Evolutionary conservation across 2,329 filamentous ascomycete species (phyloP).

Genomic region (Colletotrichum sp.): DNA sequence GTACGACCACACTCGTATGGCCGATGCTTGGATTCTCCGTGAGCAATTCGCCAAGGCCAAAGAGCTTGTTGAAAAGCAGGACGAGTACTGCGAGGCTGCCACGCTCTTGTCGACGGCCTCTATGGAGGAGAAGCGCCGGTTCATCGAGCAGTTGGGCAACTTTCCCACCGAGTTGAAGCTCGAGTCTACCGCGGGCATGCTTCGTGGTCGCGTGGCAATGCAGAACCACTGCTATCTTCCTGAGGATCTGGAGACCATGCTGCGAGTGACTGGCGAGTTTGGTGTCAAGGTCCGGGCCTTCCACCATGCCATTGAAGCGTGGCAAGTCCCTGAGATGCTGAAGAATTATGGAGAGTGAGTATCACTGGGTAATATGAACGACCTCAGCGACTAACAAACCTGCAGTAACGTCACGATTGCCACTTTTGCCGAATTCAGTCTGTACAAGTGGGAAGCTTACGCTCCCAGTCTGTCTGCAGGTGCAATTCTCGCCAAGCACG

Average conservation of each 20-base stretch:
- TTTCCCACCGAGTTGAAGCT: constrained; percentile 41
- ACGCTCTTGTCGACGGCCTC: constrained; percentile 22
- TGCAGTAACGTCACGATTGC: constrained; percentile 44
- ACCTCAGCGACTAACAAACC: not conserved
- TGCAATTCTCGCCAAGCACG: constrained; percentile 42
- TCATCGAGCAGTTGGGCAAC: constrained; percentile 12
- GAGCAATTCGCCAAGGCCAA: constrained; percentile 42
- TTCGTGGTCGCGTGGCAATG: constrained; percentile 44
- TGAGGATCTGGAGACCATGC: constrained; percentile 48
- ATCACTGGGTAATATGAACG: constrained; percentile 5
- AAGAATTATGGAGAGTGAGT: constrained; percentile 36
- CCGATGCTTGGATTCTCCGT: constrained; percentile 42
- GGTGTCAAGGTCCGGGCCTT: constrained; percentile 45
- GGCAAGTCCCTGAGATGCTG: constrained; percentile 44
- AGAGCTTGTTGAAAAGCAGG: constrained; percentile 39
- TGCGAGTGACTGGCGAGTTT: constrained; percentile 46
- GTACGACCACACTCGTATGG: constrained; percentile 44
- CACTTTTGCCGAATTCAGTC: constrained; percentile 44
- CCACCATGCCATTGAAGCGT: constrained; percentile 44
- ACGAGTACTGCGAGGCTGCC: constrained; percentile 31
- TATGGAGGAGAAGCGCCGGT: constrained; percentile 26
- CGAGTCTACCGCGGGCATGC: constrained; percentile 43
- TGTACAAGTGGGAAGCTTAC: constrained; percentile 49
- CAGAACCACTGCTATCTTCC: constrained; percentile 51
- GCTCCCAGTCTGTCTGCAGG: constrained; percentile 43